These are phyloP conservation scores for Lactifluus piperatus DNA, from an alignment of 768 basidiomycete genomes.

Conservation along the genomic window DNA sequence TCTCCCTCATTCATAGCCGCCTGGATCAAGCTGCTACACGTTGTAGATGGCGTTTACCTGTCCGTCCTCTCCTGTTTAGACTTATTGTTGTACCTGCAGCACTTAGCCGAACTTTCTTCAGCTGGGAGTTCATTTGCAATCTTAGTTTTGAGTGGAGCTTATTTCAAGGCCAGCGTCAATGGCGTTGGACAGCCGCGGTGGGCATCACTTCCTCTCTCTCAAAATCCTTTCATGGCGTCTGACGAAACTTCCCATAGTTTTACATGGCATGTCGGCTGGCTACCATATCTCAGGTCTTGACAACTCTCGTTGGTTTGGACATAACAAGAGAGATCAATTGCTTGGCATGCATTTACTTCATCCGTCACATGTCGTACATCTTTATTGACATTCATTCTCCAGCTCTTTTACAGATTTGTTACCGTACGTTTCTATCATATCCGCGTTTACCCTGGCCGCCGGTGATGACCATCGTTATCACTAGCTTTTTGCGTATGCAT, in stretches of 20 bases:
- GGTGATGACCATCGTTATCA: background rate
- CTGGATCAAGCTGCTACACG: constrained; percentile 14
- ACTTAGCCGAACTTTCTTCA: background rate
- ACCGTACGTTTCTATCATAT: background rate
- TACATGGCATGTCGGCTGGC: constrained; percentile 8
- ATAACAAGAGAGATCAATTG: constrained; percentile 1
- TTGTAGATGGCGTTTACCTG: constrained; percentile 17
- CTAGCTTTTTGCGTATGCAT: constrained; percentile 11
- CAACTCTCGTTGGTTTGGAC: constrained; percentile 12
- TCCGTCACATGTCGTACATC: background rate
- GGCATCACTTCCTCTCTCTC: background rate
- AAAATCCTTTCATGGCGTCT: background rate
- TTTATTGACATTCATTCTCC: background rate
- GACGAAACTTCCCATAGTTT: background rate
- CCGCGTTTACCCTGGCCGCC: background rate
- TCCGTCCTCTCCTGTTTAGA: background rate
- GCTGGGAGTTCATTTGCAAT: constrained; percentile 18
- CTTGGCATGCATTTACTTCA: background rate
- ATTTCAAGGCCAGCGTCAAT: constrained; percentile 7
- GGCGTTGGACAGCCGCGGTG: constrained; percentile 15
- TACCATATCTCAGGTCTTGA: background rate
- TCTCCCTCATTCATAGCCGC: background rate
- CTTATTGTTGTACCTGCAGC: background rate
- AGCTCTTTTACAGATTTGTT: constrained; percentile 1
- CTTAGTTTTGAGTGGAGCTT: constrained; percentile 15